phyloP scores from a whole-genome alignment of 139 green algal species.

The Pleodorina starrii region DNA sequence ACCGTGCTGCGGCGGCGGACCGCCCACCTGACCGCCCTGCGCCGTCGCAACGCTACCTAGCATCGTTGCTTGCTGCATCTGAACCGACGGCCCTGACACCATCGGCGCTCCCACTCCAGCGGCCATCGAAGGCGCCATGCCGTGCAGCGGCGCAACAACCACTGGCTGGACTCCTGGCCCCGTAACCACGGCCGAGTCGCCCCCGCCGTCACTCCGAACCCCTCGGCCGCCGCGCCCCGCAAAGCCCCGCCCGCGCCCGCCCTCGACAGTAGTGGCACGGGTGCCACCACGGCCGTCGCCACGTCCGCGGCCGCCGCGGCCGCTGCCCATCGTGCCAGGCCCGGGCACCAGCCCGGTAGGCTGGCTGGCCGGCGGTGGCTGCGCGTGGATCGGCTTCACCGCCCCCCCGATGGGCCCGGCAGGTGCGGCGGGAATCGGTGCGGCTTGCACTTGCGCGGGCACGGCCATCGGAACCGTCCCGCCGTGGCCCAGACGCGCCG shows the following conservation, averaged over 20 bases:
- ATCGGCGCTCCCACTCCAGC: neutral
- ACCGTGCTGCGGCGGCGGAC: neutral
- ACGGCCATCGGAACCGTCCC: no score
- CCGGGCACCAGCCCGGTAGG: neutral
- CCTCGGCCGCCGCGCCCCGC: conserved; percentile 29
- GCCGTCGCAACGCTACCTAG: neutral
- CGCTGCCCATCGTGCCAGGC: neutral
- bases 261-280: conserved; percentile 6
- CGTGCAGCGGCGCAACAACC: neutral
- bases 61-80: neutral
- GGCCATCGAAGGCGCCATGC: no score
- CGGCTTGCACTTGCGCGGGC: no score
- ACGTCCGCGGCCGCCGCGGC: neutral
- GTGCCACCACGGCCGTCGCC: conserved; percentile 10
- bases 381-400: conserved; percentile 15
- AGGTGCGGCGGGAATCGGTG: no score
- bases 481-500: conserved; percentile 26
- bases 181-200: neutral
- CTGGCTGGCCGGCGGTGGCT: neutral
- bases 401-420: neutral
- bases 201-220: neutral
- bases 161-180: neutral
- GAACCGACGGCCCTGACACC: neutral
- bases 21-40: neutral
- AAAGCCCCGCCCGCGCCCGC: conserved; percentile 33